Conservation (phyloP, 306 rosid species). For the Medicago arabica region DNA sequence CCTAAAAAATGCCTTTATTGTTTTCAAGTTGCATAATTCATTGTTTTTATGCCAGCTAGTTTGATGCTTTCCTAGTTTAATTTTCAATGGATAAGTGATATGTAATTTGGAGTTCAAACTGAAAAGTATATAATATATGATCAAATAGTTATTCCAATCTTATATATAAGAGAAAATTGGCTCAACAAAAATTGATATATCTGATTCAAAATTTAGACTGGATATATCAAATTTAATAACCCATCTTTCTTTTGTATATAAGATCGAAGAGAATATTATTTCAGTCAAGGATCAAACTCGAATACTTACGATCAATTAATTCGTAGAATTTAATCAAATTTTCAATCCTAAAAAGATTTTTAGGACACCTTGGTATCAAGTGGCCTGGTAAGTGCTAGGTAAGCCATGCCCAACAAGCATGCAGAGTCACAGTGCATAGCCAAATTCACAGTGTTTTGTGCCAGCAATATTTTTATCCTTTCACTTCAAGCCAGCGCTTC, state of each 20-base stretch:
- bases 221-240: no score
- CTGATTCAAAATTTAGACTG: no score
- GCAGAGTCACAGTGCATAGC: slow-evolving; percentile 41
- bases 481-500: slow-evolving; percentile 38
- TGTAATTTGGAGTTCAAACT: neutral
- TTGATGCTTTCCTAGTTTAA: slow-evolving; percentile 31
- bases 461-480: slow-evolving; percentile 17
- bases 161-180: no score
- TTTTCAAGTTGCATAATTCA: slow-evolving; percentile 42
- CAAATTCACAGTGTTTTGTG: slow-evolving; percentile 40
- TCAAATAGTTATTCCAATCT: neutral
- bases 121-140: neutral
- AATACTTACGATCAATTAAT: neutral
- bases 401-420: slow-evolving; percentile 57
- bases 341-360: slow-evolving; percentile 18
- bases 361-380: slow-evolving; percentile 40
- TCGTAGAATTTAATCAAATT: neutral
- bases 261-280: neutral
- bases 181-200: no score
- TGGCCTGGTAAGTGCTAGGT: slow-evolving; percentile 24
- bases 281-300: neutral
- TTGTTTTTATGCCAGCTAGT: neutral
- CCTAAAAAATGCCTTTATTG: slow-evolving; percentile 30
- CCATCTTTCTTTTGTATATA: no score
- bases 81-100: neutral